phyloP scores from a whole-genome alignment of 768 basidiomycete genomes.

The Lentinula sp. region DNA sequence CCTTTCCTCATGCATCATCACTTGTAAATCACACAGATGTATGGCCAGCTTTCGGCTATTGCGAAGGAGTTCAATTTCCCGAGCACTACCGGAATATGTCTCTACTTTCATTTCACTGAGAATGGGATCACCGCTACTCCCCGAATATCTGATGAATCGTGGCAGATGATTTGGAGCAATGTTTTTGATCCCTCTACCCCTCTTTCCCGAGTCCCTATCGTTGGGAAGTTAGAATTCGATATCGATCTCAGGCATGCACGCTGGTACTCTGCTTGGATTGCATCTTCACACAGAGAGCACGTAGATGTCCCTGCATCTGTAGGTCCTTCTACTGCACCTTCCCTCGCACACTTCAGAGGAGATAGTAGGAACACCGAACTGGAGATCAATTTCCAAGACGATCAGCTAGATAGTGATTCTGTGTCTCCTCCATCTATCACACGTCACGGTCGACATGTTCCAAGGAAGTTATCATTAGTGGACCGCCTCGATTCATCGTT shows the following conservation, averaged over 20 bases:
- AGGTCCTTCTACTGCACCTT: constrained; percentile 32
- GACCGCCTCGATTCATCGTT: constrained; percentile 51
- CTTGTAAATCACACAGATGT: constrained; percentile 45
- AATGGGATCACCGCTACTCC: constrained; percentile 52
- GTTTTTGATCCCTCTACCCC: constrained; percentile 39
- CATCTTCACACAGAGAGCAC: constrained; percentile 37
- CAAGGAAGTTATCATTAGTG: constrained; percentile 63
- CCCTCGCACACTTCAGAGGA: constrained; percentile 43
- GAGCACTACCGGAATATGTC: constrained; percentile 66
- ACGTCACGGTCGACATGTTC: constrained; percentile 41
- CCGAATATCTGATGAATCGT: constrained; percentile 72
- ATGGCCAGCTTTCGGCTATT: constrained; percentile 70
- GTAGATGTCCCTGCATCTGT: constrained; percentile 34
- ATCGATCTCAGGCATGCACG: constrained; percentile 69
- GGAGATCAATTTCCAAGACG: constrained; percentile 34
- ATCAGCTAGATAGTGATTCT: constrained; percentile 24
- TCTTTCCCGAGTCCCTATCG: constrained; percentile 47
- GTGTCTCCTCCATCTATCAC: constrained; percentile 22
- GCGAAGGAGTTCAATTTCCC: constrained; percentile 81
- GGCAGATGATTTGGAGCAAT: constrained; percentile 67
- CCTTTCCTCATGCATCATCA: not conserved
- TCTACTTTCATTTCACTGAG: constrained; percentile 67
- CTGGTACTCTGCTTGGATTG: constrained; percentile 74
- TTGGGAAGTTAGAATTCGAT: constrained; percentile 83
- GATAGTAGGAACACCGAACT: constrained; percentile 46